Conservation (phyloP, 179 eudicot genomes). For the Camellia oleifera region DNA sequence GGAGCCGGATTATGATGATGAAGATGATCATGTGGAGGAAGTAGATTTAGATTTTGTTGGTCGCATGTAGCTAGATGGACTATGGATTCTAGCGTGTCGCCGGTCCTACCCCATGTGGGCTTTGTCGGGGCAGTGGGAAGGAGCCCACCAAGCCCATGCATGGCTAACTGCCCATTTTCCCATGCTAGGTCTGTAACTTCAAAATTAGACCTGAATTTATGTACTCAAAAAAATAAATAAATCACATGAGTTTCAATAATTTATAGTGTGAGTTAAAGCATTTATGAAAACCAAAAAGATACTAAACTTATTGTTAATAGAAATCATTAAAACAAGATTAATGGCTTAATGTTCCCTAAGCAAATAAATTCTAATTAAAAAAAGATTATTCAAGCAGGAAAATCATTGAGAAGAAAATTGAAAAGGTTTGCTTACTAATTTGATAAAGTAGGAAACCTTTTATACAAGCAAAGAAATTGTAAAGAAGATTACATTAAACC, state of each 20-base stretch:
- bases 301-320: no score
- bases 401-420: no score
- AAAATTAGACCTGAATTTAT: constrained; percentile 44
- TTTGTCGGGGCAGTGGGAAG: constrained; percentile 32
- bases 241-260: constrained; percentile 3
- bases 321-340: background rate
- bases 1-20: constrained; percentile 16
- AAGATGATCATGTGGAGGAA: background rate
- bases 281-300: background rate
- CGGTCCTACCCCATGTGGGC: constrained; percentile 41
- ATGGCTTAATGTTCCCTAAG: background rate
- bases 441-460: no score
- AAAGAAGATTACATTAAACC: background rate
- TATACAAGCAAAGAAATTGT: no score
- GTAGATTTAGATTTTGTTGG: constrained; percentile 23
- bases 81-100: constrained; percentile 75
- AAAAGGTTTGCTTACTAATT: no score
- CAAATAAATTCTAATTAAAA: background rate
- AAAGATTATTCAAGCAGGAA: background rate
- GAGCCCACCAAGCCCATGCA: constrained; percentile 58
- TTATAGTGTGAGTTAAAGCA: background rate
- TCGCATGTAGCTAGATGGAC: constrained; percentile 62
- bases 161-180: constrained; percentile 81
- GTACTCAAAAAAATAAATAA: no score
- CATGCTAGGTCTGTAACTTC: constrained; percentile 77